Evolutionary conservation across 805 yeast species (phyloP).

Genomic region (Wickerhamiella hasegawae): DNA sequence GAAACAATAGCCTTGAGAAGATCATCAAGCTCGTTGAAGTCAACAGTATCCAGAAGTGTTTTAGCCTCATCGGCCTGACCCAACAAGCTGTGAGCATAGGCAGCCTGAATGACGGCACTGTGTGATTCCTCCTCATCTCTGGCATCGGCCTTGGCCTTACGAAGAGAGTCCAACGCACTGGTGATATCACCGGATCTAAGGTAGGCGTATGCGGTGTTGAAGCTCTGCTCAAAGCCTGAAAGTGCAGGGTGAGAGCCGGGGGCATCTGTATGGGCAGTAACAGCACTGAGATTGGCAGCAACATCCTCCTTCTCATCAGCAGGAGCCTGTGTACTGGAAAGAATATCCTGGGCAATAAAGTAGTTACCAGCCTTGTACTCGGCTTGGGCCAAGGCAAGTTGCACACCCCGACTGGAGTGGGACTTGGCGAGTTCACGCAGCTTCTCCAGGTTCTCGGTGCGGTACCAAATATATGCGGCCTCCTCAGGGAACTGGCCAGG

Average conservation of each 20-base stretch:
- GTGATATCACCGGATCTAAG: conserved; percentile 27
- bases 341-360: conserved; percentile 27
- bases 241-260: background rate
- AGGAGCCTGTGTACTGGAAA: conserved; percentile 24
- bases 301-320: conserved; percentile 27
- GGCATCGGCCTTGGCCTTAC: conserved; percentile 29
- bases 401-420: conserved; percentile 22
- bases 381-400: conserved; percentile 39
- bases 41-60: conserved; percentile 24
- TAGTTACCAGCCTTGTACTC: conserved; percentile 33
- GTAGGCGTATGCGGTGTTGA: conserved; percentile 40
- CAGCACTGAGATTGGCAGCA: conserved; percentile 53
- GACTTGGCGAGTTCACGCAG: conserved; percentile 13
- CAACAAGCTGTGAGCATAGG: conserved; percentile 31
- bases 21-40: conserved; percentile 23
- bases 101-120: conserved; percentile 39
- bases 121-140: conserved; percentile 30
- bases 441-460: conserved; percentile 29
- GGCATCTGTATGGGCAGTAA: conserved; percentile 18
- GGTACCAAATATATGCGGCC: conserved; percentile 43
- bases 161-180: conserved; percentile 29
- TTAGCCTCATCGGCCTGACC: conserved; percentile 26
- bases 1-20: conserved; percentile 27
- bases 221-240: conserved; percentile 38
- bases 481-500: conserved; percentile 23